Evolutionary conservation across 345 rosid species (phyloP).

Genomic region (Murraya koenigii): DNA sequence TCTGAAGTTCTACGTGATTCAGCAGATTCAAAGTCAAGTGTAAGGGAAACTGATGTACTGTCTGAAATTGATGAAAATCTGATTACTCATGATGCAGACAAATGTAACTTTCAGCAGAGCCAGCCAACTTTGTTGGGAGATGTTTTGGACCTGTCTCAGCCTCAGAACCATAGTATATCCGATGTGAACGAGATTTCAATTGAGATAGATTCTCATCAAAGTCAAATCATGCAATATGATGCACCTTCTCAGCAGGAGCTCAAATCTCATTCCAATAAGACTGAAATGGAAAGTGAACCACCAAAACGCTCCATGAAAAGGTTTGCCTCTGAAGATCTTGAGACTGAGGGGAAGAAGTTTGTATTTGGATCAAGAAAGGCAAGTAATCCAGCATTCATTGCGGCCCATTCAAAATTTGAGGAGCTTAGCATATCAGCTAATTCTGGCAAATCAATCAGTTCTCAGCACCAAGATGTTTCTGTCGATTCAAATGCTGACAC

Average conservation of each 20-base stretch:
- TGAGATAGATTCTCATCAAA: conserved; percentile 29
- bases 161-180: conserved; percentile 31
- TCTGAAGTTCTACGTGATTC: conserved; percentile 34
- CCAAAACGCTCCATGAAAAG: conserved; percentile 60
- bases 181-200: conserved; percentile 36
- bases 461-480: conserved; percentile 39
- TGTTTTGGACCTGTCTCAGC: conserved; percentile 35
- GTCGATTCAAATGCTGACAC: conserved; percentile 37
- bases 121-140: conserved; percentile 21
- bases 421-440: conserved; percentile 50
- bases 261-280: conserved; percentile 25
- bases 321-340: conserved; percentile 46
- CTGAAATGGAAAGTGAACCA: conserved; percentile 49
- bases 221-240: conserved; percentile 26
- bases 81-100: conserved; percentile 32
- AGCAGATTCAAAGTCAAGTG: conserved; percentile 24
- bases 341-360: conserved; percentile 41
- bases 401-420: conserved; percentile 76
- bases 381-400: conserved; percentile 66
- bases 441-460: conserved; percentile 34
- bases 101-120: conserved; percentile 28
- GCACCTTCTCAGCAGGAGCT: conserved; percentile 28
- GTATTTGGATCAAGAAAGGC: conserved; percentile 47
- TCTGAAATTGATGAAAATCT: conserved; percentile 39
- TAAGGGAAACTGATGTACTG: conserved; percentile 26